phyloP scores from a whole-genome alignment of 108 stramenopile species.

The Nitzschia palea region DNA sequence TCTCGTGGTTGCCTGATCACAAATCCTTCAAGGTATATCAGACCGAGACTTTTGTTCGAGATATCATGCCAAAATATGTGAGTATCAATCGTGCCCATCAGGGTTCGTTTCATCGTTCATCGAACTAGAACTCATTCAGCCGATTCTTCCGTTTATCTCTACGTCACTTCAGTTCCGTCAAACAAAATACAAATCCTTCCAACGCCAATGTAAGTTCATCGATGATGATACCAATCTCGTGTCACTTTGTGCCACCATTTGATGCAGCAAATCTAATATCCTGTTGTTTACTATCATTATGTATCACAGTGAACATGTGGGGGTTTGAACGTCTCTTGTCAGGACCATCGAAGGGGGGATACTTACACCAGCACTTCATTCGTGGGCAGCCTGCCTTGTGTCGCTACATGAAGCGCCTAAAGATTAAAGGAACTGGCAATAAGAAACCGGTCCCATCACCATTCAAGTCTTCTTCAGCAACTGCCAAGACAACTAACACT shows the following conservation, averaged over 20 bases:
- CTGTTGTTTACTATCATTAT: too few species aligned
- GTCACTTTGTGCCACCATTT: too few species aligned
- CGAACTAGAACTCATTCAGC: too few species aligned
- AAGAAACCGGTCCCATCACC: neutral
- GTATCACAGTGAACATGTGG: conserved; percentile 11
- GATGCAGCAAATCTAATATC: too few species aligned
- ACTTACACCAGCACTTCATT: conserved; percentile 4
- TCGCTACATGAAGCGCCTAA: conserved; percentile 10
- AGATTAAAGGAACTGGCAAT: conserved; percentile 6
- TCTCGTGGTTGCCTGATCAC: conserved; percentile 34
- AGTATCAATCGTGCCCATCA: too few species aligned
- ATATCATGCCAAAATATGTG: conserved; percentile 32
- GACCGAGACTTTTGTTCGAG: conserved; percentile 13
- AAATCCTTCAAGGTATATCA: conserved; percentile 32
- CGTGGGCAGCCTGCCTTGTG: conserved; percentile 5
- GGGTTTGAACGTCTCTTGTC: conserved; percentile 8
- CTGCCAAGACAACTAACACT: neutral
- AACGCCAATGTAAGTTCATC: conserved; percentile 40
- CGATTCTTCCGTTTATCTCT: too few species aligned
- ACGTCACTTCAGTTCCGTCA: too few species aligned
- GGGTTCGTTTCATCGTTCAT: too few species aligned
- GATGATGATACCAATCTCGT: too few species aligned
- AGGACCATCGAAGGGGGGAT: conserved; percentile 1
- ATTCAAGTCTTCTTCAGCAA: neutral
- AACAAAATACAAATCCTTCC: conserved; percentile 61